These are phyloP conservation scores for Colletotrichum incanum DNA, from an alignment of 2,329 filamentous ascomycete genomes.

Conservation along the genomic window DNA sequence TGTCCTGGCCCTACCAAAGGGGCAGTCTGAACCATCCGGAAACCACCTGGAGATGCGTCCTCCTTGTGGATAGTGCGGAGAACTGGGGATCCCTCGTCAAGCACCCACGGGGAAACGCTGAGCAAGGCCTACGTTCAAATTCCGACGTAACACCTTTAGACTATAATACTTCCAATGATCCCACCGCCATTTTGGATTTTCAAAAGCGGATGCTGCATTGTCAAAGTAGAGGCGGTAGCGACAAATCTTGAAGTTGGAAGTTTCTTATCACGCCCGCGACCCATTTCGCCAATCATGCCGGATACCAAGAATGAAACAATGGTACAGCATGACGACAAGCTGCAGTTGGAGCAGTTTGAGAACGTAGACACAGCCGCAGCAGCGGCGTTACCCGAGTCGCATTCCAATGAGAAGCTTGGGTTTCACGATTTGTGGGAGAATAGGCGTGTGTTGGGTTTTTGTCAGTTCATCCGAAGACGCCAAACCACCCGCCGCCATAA, in stretches of 20 bases:
- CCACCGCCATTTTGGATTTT: background rate
- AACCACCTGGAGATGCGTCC: constrained; percentile 2
- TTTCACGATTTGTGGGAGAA: constrained; percentile 29
- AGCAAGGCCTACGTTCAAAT: background rate
- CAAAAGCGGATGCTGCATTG: too few relatives aligned
- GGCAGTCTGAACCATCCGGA: constrained; percentile 28
- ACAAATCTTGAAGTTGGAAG: background rate
- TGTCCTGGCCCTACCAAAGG: constrained; percentile 13
- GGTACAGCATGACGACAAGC: constrained; percentile 18
- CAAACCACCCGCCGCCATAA: background rate
- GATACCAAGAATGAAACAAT: constrained; percentile 20
- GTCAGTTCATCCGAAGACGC: constrained; percentile 16
- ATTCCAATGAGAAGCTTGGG: constrained; percentile 29
- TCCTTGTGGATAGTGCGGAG: constrained; percentile 37
- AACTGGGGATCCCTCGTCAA: constrained; percentile 9
- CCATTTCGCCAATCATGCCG: constrained; percentile 12
- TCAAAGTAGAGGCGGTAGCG: background rate
- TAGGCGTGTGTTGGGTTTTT: constrained; percentile 36
- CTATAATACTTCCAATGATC: constrained; percentile 26
- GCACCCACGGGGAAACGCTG: constrained; percentile 21
- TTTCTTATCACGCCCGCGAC: background rate
- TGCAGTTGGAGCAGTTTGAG: constrained; percentile 19
- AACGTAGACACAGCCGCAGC: constrained; percentile 14
- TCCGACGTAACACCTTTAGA: background rate
- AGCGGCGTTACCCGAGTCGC: constrained; percentile 16